Evolutionary conservation across 768 basidiomycete genomes (phyloP).

Genomic region (Hysterangium stoloniferum): DNA sequence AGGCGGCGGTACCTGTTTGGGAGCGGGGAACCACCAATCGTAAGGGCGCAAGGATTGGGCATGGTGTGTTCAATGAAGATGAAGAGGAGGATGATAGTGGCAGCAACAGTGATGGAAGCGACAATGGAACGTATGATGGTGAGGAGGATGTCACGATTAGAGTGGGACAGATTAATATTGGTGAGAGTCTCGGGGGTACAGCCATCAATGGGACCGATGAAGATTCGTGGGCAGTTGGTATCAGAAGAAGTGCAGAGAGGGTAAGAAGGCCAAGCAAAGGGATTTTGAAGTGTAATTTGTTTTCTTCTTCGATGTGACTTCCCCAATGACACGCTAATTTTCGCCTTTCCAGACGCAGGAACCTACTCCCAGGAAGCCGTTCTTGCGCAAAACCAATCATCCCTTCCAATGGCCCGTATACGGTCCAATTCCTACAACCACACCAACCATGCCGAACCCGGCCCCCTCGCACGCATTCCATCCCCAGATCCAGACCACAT

Average conservation of each 20-base stretch:
- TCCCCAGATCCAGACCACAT: constrained; percentile 81
- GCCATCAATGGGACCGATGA: constrained; percentile 29
- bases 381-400: constrained; percentile 35
- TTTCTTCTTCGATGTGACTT: constrained; percentile 11
- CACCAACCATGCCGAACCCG: constrained; percentile 47
- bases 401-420: constrained; percentile 38
- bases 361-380: constrained; percentile 59
- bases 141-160: constrained; percentile 73
- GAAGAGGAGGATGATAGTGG: constrained; percentile 33
- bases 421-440: constrained; percentile 80
- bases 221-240: constrained; percentile 70
- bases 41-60: constrained; percentile 59
- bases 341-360: constrained; percentile 45
- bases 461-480: constrained; percentile 76
- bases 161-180: no score
- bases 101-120: constrained; percentile 33
- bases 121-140: constrained; percentile 33
- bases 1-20: constrained; percentile 37
- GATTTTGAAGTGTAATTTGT: constrained; percentile 77
- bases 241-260: constrained; percentile 68
- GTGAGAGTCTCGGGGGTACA: no score
- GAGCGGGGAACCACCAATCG: constrained; percentile 72
- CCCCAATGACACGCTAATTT: background rate
- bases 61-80: constrained; percentile 55
- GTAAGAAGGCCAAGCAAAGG: constrained; percentile 63